Conservation (phyloP, 1,139 yeast species). For the Magnusiomyces tetraspermus region DNA sequence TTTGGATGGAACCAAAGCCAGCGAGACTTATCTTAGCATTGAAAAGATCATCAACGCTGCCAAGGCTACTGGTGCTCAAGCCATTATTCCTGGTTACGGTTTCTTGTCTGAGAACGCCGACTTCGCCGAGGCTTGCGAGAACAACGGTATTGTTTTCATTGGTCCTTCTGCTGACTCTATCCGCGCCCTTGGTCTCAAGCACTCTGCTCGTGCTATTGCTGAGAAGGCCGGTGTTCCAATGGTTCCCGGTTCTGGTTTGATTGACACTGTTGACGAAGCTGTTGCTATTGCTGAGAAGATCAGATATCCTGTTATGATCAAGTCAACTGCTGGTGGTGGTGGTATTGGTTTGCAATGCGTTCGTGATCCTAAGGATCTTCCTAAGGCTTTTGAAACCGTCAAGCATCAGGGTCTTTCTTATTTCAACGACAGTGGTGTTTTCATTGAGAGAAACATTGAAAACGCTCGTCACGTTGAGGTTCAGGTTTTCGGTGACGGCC, state of each 20-base stretch:
- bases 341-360: conserved; percentile 96
- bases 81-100: conserved; percentile 95
- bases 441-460: conserved; percentile 86
- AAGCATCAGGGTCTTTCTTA: conserved; percentile 88
- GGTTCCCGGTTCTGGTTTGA: conserved; percentile 88
- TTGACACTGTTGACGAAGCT: conserved; percentile 64
- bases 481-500: conserved; percentile 93
- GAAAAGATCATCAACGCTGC: conserved; percentile 84
- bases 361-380: conserved; percentile 68
- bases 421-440: conserved; percentile 92
- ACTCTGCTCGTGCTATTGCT: conserved; percentile 93
- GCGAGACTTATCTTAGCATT: conserved; percentile 78
- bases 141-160: conserved; percentile 79
- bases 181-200: conserved; percentile 82
- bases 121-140: conserved; percentile 76
- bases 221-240: conserved; percentile 80
- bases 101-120: conserved; percentile 94
- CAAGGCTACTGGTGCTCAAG: conserved; percentile 72
- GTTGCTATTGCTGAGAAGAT: conserved; percentile 62
- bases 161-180: conserved; percentile 95
- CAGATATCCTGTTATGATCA: conserved; percentile 89
- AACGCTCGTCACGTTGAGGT: conserved; percentile 93
- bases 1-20: conserved; percentile 71
- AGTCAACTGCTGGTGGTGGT: conserved; percentile 98
- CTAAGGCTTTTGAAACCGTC: conserved; percentile 77